Conservation (phyloP, 73 alveolate genomes). For the Paraurostyla sp. region DNA sequence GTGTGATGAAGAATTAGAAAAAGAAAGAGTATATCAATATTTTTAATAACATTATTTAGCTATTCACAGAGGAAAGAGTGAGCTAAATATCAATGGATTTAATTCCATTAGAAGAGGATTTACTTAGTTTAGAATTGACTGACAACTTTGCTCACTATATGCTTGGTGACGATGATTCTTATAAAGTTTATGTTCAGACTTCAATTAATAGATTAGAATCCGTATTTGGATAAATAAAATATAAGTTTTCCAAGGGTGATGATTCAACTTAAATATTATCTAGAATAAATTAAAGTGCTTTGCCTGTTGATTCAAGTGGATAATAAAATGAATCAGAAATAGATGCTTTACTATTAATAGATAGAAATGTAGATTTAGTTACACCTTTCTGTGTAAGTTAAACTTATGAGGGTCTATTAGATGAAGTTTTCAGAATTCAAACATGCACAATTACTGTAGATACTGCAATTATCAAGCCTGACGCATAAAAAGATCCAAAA, state of each 20-base stretch:
- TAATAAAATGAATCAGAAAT: slow-evolving; percentile 74
- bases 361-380: slow-evolving; percentile 84
- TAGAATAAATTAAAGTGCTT: slow-evolving; percentile 66
- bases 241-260: slow-evolving; percentile 83
- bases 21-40: slow-evolving; percentile 15
- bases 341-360: slow-evolving; percentile 80
- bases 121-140: slow-evolving; percentile 79
- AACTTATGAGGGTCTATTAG: slow-evolving; percentile 92
- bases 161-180: slow-evolving; percentile 78
- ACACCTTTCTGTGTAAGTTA: slow-evolving; percentile 86
- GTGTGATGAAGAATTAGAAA: slow-evolving; percentile 60
- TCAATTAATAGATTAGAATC: slow-evolving; percentile 85
- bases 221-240: slow-evolving; percentile 84
- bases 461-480: slow-evolving; percentile 58
- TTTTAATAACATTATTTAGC: background rate
- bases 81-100: slow-evolving; percentile 65
- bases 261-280: slow-evolving; percentile 71
- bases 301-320: slow-evolving; percentile 70
- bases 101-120: slow-evolving; percentile 88
- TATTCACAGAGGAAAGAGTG: slow-evolving; percentile 64
- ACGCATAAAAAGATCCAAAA: slow-evolving; percentile 62
- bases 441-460: slow-evolving; percentile 61
- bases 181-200: slow-evolving; percentile 72
- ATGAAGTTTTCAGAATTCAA: slow-evolving; percentile 80
- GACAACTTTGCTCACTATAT: slow-evolving; percentile 78